These are phyloP conservation scores for Aspergillus piperis DNA, from an alignment of 2,329 filamentous ascomycete genomes.

Conservation along the genomic window DNA sequence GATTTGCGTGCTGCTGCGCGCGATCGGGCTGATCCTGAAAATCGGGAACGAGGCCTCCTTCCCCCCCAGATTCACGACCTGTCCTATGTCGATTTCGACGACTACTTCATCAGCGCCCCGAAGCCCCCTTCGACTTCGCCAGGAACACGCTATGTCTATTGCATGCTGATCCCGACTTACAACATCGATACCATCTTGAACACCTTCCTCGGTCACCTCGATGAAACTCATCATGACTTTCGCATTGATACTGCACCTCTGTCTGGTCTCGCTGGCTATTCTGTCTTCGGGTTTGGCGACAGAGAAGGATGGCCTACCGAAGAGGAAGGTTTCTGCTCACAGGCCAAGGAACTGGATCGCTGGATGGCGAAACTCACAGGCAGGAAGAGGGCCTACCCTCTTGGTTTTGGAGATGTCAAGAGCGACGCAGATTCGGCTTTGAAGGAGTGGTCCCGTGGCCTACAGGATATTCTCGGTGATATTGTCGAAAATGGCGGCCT, in stretches of 20 bases:
- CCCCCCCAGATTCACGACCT: constrained; percentile 72
- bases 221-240: constrained; percentile 96
- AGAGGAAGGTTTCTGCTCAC: constrained; percentile 87
- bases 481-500: constrained; percentile 54
- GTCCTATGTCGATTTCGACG: constrained; percentile 85
- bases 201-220: constrained; percentile 80
- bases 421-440: constrained; percentile 67
- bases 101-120: constrained; percentile 81
- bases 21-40: constrained; percentile 22
- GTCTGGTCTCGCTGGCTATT: constrained; percentile 75
- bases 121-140: constrained; percentile 54
- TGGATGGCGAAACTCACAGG: constrained; percentile 97
- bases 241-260: constrained; percentile 88
- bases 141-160: constrained; percentile 70
- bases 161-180: constrained; percentile 84
- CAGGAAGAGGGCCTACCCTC: constrained; percentile 80
- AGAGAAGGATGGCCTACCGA: constrained; percentile 89
- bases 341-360: constrained; percentile 84
- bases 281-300: constrained; percentile 92
- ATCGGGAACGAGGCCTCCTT: constrained; percentile 42
- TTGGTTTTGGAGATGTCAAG: constrained; percentile 86
- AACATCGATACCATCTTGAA: constrained; percentile 93
- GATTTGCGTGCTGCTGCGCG: constrained; percentile 51
- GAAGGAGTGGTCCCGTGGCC: constrained; percentile 74
- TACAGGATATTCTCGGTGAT: constrained; percentile 69